These are phyloP conservation scores for Pseudogymnoascus sp. DNA, from an alignment of 2,329 filamentous ascomycete genomes.

Conservation along the genomic window DNA sequence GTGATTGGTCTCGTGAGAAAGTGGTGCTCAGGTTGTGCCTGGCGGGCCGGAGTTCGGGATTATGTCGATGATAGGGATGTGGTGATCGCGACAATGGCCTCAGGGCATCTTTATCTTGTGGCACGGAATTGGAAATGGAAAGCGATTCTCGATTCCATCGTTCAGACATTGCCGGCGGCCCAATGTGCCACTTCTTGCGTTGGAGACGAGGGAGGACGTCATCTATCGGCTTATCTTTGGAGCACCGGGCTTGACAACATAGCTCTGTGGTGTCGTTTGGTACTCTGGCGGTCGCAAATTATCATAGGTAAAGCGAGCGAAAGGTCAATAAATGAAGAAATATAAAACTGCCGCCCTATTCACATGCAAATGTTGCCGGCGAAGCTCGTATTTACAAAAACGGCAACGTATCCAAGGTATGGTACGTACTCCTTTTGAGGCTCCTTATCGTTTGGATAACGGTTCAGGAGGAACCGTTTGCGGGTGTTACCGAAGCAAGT, in stretches of 20 bases:
- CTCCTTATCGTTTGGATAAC: conserved; percentile 2
- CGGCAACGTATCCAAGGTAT: not conserved
- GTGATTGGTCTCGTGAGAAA: conserved; percentile 16
- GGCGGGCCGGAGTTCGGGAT: conserved; percentile 45
- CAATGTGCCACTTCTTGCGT: conserved; percentile 6
- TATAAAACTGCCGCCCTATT: not conserved
- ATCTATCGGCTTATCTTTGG: conserved; percentile 1
- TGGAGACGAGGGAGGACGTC: not conserved
- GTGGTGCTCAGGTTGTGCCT: conserved; percentile 31
- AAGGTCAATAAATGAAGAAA: not conserved
- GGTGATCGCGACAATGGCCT: conserved; percentile 43
- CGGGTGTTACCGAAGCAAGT: not conserved
- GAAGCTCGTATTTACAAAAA: conserved; percentile 7
- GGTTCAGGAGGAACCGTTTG: not conserved
- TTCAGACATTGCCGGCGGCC: not conserved
- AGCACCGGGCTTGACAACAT: not conserved
- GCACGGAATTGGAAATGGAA: conserved; percentile 15
- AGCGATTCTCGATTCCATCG: conserved; percentile 6
- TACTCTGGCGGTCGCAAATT: not conserved
- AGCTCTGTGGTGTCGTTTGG: not conserved
- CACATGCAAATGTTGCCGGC: conserved; percentile 1
- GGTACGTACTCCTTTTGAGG: conserved; percentile 5
- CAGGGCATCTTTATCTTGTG: conserved; percentile 18
- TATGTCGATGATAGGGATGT: conserved; percentile 57
- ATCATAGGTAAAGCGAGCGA: not conserved